These are phyloP conservation scores for Hygrocybe punicea DNA, from an alignment of 768 basidiomycete genomes.

Conservation along the genomic window DNA sequence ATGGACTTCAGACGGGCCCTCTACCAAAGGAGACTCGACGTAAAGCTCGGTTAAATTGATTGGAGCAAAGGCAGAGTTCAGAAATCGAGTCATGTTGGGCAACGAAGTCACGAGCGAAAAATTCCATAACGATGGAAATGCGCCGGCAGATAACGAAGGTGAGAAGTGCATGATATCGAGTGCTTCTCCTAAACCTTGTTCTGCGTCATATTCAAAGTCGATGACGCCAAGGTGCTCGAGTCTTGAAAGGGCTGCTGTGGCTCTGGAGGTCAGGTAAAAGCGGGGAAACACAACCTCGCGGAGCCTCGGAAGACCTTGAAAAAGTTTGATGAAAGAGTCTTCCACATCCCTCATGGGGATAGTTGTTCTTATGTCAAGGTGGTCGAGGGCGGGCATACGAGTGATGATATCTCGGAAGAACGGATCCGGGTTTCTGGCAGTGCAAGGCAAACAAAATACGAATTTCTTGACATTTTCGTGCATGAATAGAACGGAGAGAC, in stretches of 20 bases:
- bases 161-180: constrained; percentile 43
- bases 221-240: constrained; percentile 42
- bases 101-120: constrained; percentile 48
- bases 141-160: constrained; percentile 36
- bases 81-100: constrained; percentile 44
- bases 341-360: constrained; percentile 44
- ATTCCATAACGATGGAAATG: constrained; percentile 54
- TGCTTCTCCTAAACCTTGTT: constrained; percentile 47
- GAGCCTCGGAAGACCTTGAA: constrained; percentile 36
- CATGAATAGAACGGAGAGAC: constrained; percentile 52
- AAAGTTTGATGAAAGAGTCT: constrained; percentile 36
- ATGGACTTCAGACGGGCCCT: constrained; percentile 30
- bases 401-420: constrained; percentile 40
- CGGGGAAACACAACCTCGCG: constrained; percentile 49
- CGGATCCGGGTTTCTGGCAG: constrained; percentile 19
- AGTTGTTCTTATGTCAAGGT: constrained; percentile 45
- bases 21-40: constrained; percentile 47
- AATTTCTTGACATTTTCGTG: constrained; percentile 47
- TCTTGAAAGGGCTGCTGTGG: constrained; percentile 47
- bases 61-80: constrained; percentile 45
- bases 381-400: constrained; percentile 50
- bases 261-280: constrained; percentile 45
- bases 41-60: constrained; percentile 49
- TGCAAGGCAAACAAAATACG: constrained; percentile 18
- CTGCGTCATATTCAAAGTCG: constrained; percentile 43